Conservation (phyloP, 2,329 filamentous ascomycete species). For the Dryadomyces quercivorus region DNA sequence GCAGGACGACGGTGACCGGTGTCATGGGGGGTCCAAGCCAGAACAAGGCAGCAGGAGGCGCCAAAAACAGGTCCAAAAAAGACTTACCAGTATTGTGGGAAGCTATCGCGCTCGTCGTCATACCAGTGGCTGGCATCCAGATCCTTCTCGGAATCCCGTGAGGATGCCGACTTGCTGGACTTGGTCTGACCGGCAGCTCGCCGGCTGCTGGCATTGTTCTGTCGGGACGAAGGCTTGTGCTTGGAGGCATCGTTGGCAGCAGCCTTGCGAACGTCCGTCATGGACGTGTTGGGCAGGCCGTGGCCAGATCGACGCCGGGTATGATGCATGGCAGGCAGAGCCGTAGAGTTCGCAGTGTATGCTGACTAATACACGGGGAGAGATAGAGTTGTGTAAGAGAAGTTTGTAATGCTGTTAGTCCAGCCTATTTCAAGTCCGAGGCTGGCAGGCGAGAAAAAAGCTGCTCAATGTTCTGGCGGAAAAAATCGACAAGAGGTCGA, state of each 20-base stretch:
- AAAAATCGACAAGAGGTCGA: background rate
- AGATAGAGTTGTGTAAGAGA: background rate
- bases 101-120: conserved; percentile 49
- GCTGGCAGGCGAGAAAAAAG: background rate
- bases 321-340: conserved; percentile 38
- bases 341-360: background rate
- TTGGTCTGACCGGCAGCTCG: conserved; percentile 25
- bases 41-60: conserved; percentile 9
- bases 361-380: background rate
- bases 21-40: conserved; percentile 8
- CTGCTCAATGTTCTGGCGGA: background rate
- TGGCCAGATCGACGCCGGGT: conserved; percentile 44
- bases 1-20: conserved; percentile 13
- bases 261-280: conserved; percentile 42
- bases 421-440: background rate
- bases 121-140: conserved; percentile 36
- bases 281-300: conserved; percentile 37
- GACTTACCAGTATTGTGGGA: conserved; percentile 53
- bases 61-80: conserved; percentile 11
- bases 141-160: conserved; percentile 36
- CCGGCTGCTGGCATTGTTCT: conserved; percentile 25
- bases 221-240: conserved; percentile 22
- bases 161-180: conserved; percentile 31
- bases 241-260: conserved; percentile 33
- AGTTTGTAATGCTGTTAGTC: background rate